Evolutionary conservation across 352 stramenopile species (phyloP).

Genomic region (Stramenopiles sp.): DNA sequence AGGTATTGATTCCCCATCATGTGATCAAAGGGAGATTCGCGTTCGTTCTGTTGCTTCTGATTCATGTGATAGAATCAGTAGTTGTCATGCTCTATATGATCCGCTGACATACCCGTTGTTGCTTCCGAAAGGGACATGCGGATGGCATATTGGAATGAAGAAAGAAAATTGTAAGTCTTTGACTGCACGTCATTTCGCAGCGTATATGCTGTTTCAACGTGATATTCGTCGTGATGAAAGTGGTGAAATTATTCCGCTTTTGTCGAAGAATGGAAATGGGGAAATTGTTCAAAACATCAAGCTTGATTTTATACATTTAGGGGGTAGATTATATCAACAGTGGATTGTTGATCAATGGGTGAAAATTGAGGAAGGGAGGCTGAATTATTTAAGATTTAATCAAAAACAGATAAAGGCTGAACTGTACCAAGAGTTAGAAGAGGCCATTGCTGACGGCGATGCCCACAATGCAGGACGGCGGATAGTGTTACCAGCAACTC

Average conservation of each 20-base stretch:
- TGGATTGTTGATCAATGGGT: slow-evolving; percentile 13
- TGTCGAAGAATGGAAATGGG: slow-evolving; percentile 1
- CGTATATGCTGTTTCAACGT: too few species aligned
- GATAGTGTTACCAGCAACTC: slow-evolving; percentile 8
- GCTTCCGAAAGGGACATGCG: not conserved
- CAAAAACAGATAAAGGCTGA: slow-evolving; percentile 10
- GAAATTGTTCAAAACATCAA: not conserved
- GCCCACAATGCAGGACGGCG: not conserved
- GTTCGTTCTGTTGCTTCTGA: not conserved
- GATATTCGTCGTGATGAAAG: too few species aligned
- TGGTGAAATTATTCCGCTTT: not conserved
- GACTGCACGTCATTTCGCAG: too few species aligned
- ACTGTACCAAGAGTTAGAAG: slow-evolving; percentile 12
- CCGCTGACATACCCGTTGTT: not conserved
- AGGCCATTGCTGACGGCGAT: slow-evolving; percentile 9
- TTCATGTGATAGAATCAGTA: not conserved
- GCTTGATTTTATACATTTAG: slow-evolving; percentile 10
- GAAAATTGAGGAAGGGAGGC: slow-evolving; percentile 13
- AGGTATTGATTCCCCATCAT: not conserved
- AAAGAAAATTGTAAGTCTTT: too few species aligned
- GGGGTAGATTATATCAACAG: slow-evolving; percentile 13
- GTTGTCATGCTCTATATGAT: slow-evolving; percentile 1
- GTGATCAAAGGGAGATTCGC: not conserved
- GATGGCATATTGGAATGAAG: slow-evolving; percentile 5
- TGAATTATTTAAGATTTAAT: slow-evolving; percentile 12